A percentile compares a stretch with the other conserved stretches of the same genome.
phyloP scores from a whole-genome alignment of 139 green algal genomes.

The Gonium pectorale region DNA sequence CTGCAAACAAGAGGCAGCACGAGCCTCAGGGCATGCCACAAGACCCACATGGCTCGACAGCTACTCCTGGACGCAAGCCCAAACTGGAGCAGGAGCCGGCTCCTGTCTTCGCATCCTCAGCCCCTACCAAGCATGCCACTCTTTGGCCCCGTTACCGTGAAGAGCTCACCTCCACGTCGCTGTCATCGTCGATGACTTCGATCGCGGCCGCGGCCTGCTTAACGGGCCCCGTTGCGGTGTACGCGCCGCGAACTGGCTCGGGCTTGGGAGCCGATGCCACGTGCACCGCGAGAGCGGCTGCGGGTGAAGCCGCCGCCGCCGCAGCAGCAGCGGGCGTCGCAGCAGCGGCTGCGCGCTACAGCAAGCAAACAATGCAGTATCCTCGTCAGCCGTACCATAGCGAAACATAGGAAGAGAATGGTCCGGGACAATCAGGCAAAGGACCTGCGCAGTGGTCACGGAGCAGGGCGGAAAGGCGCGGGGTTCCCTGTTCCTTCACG shows the following conservation, averaged over 20 bases:
- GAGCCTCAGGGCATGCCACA: no score
- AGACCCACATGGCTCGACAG: no score
- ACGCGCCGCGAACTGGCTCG: background rate
- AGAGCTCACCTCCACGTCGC: conserved; percentile 7
- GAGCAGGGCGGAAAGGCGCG: no score
- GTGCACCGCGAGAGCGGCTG: background rate
- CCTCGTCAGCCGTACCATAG: no score
- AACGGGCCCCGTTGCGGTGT: background rate
- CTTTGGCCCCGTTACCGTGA: background rate
- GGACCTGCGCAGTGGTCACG: no score
- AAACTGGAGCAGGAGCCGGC: no score
- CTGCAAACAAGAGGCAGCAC: no score
- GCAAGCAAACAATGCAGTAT: no score
- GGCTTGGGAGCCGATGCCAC: background rate
- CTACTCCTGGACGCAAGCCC: background rate
- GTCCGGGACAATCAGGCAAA: no score
- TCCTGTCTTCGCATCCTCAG: background rate
- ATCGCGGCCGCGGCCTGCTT: background rate
- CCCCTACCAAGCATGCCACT: background rate
- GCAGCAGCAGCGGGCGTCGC: background rate
- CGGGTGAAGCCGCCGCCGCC: background rate
- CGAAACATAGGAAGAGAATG: no score
- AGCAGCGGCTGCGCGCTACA: background rate
- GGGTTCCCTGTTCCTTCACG: no score
- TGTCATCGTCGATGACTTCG: background rate